Base-by-base conservation (phyloP, 139 green algal species). In the Pleodorina starrii region DNA sequence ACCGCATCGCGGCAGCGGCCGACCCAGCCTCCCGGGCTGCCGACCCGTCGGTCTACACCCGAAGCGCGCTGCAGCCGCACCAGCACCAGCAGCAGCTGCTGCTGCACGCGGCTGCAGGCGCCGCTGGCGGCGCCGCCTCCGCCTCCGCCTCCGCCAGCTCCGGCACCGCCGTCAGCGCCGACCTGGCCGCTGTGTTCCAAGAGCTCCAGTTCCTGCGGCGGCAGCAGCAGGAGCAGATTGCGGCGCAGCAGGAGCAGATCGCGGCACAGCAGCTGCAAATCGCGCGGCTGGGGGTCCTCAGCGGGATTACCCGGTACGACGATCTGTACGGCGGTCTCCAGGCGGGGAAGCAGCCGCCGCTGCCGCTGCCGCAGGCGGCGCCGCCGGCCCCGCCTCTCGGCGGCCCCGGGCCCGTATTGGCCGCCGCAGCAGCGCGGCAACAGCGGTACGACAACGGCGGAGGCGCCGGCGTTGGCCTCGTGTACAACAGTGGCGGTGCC, bases 241-340 rank as follows among this genome's bases (percentile, higher is more conserved):
- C 57, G 27, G 69, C 78, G 29, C 72, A 78, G 36, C 42, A 76
- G 2, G 38, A 87, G 1, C 63, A 87, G 23, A 73, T 73, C 21
- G 27, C n/a, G 63, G 27, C 27, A 23, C 88, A 68, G 72, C 88
- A 81, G 16, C 81, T 48, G 80, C 80, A 89, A 5, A 16, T 51
- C 46, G 76, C 75, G 36, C 17, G 32, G 40, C 74, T 72, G 63
- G 68, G 36, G 38, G 14, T 25, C 10, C 68, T 76, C 11, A 27
- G 68, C 36, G 14, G 35, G 63, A 42, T 73, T 1, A 36, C 68
- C 19, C 17, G 35, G 68, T 38, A 38, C 19, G 63, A 36, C 19
- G 63, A 73, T 4, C 27, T 23, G 16, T 73, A 40, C 2, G 35
- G 63, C 27, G 48, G 11, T 57, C 48, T 57, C 12, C 48, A 2